Evolutionary conservation across 1,284 basidiomycete genomes (phyloP).

Genomic region (Vanrija sp.): DNA sequence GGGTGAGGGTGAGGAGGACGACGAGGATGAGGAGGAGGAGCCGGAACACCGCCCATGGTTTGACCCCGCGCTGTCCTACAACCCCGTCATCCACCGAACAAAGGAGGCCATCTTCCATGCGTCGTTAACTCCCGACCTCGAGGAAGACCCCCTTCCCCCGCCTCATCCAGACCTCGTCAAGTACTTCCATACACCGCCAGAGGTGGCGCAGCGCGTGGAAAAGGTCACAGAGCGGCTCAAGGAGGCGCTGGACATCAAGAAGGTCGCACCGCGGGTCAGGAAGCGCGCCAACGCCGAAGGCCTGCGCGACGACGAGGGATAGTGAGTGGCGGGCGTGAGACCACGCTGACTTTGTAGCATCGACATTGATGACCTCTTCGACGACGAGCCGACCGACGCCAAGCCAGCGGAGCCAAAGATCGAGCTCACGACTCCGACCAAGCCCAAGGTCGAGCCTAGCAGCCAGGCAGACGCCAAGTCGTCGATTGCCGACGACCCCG

Average conservation of each 20-base stretch:
- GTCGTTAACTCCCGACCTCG: constrained; percentile 68
- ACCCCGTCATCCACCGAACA: constrained; percentile 82
- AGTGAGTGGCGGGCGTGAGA: constrained; percentile 20
- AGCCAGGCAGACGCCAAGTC: constrained; percentile 51
- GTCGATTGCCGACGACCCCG: constrained; percentile 50
- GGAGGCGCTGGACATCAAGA: constrained; percentile 64
- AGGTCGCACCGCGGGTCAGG: constrained; percentile 32
- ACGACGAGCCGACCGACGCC: constrained; percentile 1
- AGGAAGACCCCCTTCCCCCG: constrained; percentile 69
- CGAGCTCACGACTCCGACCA: constrained; percentile 21
- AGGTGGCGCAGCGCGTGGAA: constrained; percentile 60
- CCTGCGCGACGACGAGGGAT: constrained; percentile 39
- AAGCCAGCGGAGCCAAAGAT: constrained; percentile 1
- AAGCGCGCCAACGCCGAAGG: constrained; percentile 54
- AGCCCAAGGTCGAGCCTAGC: constrained; percentile 50
- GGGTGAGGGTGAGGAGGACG: constrained; percentile 11
- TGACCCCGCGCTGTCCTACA: constrained; percentile 69
- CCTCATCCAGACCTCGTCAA: constrained; percentile 79
- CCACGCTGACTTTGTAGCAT: constrained; percentile 24
- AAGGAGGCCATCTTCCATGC: constrained; percentile 90
- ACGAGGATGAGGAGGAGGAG: constrained; percentile 7
- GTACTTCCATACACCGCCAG: constrained; percentile 73
- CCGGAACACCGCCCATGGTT: constrained; percentile 61
- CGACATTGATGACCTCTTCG: constrained; percentile 46
- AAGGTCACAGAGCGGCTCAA: constrained; percentile 61